Evolutionary conservation across 1,139 yeast species (phyloP), one percentile per base, ranked within the genome.

Genomic region (Taiozyma sp.): DNA sequence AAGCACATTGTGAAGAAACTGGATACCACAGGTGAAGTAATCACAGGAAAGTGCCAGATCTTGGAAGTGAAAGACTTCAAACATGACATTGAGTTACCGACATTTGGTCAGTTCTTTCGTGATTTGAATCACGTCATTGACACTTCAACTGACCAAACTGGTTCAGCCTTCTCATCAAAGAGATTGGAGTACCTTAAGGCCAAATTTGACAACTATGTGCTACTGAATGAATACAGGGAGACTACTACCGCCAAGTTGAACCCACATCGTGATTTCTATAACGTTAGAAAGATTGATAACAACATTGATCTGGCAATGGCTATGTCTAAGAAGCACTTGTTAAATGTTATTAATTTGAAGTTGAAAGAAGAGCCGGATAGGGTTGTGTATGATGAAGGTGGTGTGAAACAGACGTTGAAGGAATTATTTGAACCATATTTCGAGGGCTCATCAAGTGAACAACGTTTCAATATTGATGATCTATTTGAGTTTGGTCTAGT

Each of bases 261-360:
- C 41, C 65, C 64, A 5, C 64, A 61, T 48, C 44, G 64, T 38
- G 64, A 61, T 48, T 61, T 61, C 32, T 61, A 61, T 45, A 61
- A 61, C 34, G 57, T 52, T 4, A 36, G 65, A 28, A 62, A 62
- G 48, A 43, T 62, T 29, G 65, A 62, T 34, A 62, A 61, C 36
- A 61, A 55, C 29, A 48, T 61, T 8, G 57, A 57, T 23, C 43
- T 57, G 14, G 43, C 62, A 1, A 62, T 60, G 65, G 51, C 50
- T 4, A 62, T 62, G 65, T 51, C 65, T 2, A 58, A 58, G 45
- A 57, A 56, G 24, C 60, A 57, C 32, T 34, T 62, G 34, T 39
- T 62, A 8, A 56, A 56, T 44, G 53, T 58, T 2, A 59, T 62
- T 38, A 60, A 61, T 36, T 16, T 49, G 16, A 62, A 59, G 34